Base-by-base conservation (phyloP, 805 yeast genomes). In the Metschnikowia santaceciliae region DNA sequence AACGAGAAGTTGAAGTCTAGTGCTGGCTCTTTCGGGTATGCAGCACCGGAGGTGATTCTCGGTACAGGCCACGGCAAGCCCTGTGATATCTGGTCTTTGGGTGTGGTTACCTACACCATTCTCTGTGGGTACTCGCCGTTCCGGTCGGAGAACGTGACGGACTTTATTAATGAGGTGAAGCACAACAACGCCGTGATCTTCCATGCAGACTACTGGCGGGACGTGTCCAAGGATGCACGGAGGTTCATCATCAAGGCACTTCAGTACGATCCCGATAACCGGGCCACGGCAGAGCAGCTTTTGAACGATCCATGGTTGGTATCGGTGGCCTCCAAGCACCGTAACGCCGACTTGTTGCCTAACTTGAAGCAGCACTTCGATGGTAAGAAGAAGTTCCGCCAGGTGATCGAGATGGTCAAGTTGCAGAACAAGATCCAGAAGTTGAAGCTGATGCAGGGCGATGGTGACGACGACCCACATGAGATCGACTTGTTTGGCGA, bases 1-100 rank as follows among this genome's bases (percentile, higher is more conserved):
- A 79, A 82, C 58, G 89, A 86, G 50, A 71, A 80, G 53, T 73
- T 89, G 52, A 82, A 77, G 32, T 74, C 85, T 20, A 84, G 88
- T 39, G 96, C 96, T 0, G 98, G 98, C 1, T 88, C 96, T 1
- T 84, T 89, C 68, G 98, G 99, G 1, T 92, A 92, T 66, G 97
- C 96, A 33, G 98, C 98, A 0, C 99, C 99, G 0, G 99, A 92
- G 64, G 90, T 92, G 6, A 77, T 92, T 36, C 70, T 83, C 39
- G 83, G 87, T 14, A 74, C 76, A 37, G 98, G 97, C 7, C 97
- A 92, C 69, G 96, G 97, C 37, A 89, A 88, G 61, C 92, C 97
- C 1, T 92, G 97, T 70, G 99, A 92, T 66, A 80, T 92, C 49
- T 92, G 99, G 99, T 87, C 96, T 1, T 65, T 92, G 37, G 99